Conservation (phyloP, 2,329 filamentous ascomycete species). For the Clonostachys byssicola region DNA sequence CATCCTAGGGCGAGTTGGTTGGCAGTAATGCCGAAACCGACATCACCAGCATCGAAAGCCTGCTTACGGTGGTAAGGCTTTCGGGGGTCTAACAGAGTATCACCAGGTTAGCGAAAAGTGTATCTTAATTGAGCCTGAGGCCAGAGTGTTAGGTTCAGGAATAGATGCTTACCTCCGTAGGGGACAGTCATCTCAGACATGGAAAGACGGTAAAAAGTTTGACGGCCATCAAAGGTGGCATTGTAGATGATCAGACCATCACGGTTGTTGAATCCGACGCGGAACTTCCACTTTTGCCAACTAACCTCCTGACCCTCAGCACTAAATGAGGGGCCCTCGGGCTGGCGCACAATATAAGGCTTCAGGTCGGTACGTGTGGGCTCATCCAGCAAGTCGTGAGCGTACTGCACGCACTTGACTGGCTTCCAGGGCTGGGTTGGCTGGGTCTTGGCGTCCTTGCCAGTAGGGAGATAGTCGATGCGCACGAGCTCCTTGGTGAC, state of each 20-base stretch:
- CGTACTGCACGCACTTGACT: too few species aligned
- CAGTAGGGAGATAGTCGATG: background rate
- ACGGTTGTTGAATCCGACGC: constrained; percentile 66
- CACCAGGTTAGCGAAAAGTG: too few species aligned
- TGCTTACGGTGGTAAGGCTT: constrained; percentile 61
- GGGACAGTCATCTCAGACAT: constrained; percentile 70
- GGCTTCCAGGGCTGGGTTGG: too few species aligned
- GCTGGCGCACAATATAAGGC: constrained; percentile 31
- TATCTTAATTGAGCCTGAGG: too few species aligned
- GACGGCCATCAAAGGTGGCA: constrained; percentile 60
- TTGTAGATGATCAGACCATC: constrained; percentile 70
- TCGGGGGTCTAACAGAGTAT: constrained; percentile 40
- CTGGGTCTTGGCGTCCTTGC: too few species aligned
- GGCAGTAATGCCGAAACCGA: constrained; percentile 59
- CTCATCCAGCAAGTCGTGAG: too few species aligned
- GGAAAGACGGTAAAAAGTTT: constrained; percentile 62
- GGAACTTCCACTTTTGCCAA: constrained; percentile 67
- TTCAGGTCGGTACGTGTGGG: constrained; percentile 12
- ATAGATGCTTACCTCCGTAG: constrained; percentile 35
- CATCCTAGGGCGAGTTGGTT: constrained; percentile 64
- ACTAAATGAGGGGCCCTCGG: constrained; percentile 32
- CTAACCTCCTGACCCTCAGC: constrained; percentile 43
- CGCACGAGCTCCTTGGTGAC: constrained; percentile 6
- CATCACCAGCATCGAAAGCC: constrained; percentile 67
- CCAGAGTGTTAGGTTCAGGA: too few species aligned